A percentile compares a stretch with the other conserved stretches of the same genome.
phyloP scores from a whole-genome alignment of 352 stramenopile species.

The Phytophthora idaei region DNA sequence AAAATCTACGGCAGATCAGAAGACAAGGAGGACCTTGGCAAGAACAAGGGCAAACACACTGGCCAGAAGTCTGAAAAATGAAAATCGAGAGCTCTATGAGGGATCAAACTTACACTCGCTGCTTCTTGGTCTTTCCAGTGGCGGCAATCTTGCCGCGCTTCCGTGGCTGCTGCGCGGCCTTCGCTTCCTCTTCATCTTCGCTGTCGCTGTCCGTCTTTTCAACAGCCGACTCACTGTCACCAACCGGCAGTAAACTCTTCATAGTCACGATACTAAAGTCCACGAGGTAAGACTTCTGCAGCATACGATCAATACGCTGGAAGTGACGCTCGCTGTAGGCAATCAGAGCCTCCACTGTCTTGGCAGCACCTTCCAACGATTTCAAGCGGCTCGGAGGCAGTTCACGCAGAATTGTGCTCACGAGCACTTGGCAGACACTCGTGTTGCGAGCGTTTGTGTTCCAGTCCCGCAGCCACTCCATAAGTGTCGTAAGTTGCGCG shows the following conservation, averaged over 20 bases:
- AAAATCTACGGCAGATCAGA: constrained; percentile 64
- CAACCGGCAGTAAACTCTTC: constrained; percentile 78
- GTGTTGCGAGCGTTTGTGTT: constrained; percentile 97
- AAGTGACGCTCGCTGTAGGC: constrained; percentile 98
- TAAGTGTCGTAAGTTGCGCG: constrained; percentile 88
- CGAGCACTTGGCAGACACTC: constrained; percentile 92
- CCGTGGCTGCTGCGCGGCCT: constrained; percentile 31
- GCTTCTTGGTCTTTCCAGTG: constrained; percentile 44
- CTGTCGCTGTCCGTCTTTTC: constrained; percentile 54
- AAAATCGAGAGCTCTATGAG: constrained; percentile 35
- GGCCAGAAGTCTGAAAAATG: constrained; percentile 5
- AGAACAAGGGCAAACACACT: constrained; percentile 28
- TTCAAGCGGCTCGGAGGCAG: constrained; percentile 68
- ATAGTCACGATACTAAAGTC: constrained; percentile 93
- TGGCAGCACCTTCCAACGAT: constrained; percentile 65
- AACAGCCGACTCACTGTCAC: constrained; percentile 28
- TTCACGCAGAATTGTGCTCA: constrained; percentile 90
- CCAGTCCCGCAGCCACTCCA: constrained; percentile 97
- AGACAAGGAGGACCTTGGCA: constrained; percentile 1
- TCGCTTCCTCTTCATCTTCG: constrained; percentile 26
- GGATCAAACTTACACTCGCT: constrained; percentile 53
- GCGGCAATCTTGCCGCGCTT: constrained; percentile 31
- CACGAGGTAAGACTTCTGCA: constrained; percentile 97
- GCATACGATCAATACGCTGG: constrained; percentile 95
- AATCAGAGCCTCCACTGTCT: constrained; percentile 93